Percentiles rank a stretch among this genome's conserved stretches.
These are phyloP conservation scores for Zygosaccharomyces bisporus DNA, from an alignment of 805 yeast genomes.

Conservation along the genomic window DNA sequence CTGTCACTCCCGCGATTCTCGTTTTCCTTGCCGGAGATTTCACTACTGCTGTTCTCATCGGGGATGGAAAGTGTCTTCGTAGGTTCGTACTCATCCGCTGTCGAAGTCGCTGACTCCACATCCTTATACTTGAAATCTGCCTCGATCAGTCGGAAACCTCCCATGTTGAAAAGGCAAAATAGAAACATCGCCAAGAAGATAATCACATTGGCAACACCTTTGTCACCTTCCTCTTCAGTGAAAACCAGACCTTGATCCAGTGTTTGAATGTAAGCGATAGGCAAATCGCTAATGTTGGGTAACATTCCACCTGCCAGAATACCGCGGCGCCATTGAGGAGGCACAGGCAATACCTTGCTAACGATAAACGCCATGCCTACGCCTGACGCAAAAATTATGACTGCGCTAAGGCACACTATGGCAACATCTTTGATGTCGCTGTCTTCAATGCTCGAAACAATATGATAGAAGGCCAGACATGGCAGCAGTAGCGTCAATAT, in stretches of 20 bases:
- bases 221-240: constrained; percentile 54
- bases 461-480: constrained; percentile 57
- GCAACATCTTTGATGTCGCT: constrained; percentile 68
- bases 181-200: constrained; percentile 68
- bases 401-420: constrained; percentile 51
- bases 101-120: constrained; percentile 21
- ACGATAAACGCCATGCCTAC: constrained; percentile 41
- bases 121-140: constrained; percentile 52
- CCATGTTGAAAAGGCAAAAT: constrained; percentile 66
- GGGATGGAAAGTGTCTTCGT: constrained; percentile 2
- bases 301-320: constrained; percentile 64
- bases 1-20: neutral
- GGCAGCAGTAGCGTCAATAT: constrained; percentile 64
- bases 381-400: constrained; percentile 51
- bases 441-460: constrained; percentile 57
- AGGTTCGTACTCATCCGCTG: constrained; percentile 9
- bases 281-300: constrained; percentile 73
- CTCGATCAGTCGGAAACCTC: constrained; percentile 66
- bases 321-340: constrained; percentile 70
- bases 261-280: constrained; percentile 72
- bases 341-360: constrained; percentile 42
- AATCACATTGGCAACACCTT: constrained; percentile 81
- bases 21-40: constrained; percentile 4
- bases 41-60: constrained; percentile 5
- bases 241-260: constrained; percentile 59